These are phyloP conservation scores for apple (Malus domestica) DNA, from an alignment of 306 rosid species.

Conservation along the genomic window DNA sequence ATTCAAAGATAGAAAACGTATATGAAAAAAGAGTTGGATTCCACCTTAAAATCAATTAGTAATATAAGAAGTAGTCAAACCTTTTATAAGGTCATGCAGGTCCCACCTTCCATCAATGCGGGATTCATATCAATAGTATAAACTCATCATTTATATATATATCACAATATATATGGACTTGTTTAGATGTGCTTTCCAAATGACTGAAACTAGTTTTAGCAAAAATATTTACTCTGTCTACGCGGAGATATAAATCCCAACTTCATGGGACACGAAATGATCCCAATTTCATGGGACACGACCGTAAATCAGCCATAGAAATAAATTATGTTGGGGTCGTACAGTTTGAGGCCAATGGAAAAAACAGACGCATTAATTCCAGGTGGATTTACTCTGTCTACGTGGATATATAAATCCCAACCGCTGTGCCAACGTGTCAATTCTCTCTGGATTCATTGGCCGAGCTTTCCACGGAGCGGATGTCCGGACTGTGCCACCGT, in stretches of 20 bases:
- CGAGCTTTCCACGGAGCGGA: constrained; percentile 5
- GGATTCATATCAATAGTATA: no score
- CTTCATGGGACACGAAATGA: not conserved
- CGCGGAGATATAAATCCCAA: not conserved
- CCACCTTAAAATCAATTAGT: no score
- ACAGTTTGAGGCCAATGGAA: not conserved
- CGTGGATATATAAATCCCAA: constrained; percentile 2
- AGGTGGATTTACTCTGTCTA: not conserved
- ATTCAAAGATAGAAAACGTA: no score
- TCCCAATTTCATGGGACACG: not conserved
- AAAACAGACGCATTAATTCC: not conserved
- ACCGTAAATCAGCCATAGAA: not conserved
- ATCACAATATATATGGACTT: no score
- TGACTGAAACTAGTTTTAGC: no score
- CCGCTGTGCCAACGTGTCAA: not conserved
- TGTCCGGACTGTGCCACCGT: constrained; percentile 18
- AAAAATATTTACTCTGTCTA: no score
- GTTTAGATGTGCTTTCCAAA: no score
- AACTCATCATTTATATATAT: no score
- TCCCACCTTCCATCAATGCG: no score
- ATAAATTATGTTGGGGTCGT: not conserved
- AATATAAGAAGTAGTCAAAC: no score
- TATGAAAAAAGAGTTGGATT: no score
- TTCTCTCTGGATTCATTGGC: not conserved
- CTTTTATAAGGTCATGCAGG: no score